Base-by-base conservation (phyloP, 78 protist species). In the Dictyostelium discoideum region DNA sequence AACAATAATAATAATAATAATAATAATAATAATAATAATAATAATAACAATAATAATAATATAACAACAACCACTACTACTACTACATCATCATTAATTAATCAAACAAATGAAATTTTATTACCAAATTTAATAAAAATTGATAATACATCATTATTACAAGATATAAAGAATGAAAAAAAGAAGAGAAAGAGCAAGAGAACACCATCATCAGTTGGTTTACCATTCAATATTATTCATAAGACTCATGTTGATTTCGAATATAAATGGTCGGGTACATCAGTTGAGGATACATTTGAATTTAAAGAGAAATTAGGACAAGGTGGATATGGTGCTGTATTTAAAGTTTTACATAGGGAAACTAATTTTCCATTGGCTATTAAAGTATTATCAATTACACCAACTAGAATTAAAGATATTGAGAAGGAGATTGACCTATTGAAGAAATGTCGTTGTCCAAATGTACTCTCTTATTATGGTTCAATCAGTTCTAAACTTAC, bases 201-300 rank as follows among this genome's bases (percentile, higher is more conserved):
- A 79, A 89, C 94, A 48, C 87, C 85, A 26, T 89, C 94, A 18
- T 54, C 69, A 2, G 94, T 89, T 32, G 94, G 94, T 4, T 20
- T 86, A 69, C 97, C 97, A 18, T 95, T 73, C 84, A 95, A 95
- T 76, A 85, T 95, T 48, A 85, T 89, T 84, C 97, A 95, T 87
- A 95, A 95, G 63, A 86, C 93, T 46, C 97, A 95, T 83, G 97
- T 95, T 24, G 97, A 95, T 88, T 79, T 89, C 39, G 90, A 95
- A 42, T 95, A 82, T 87, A 82, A 95, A 67, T 95, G 97, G 97
- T 54, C 93, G 0, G 97, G 97, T 39, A 65, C 88, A 16, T 78
- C 85, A 39, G 86, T 92, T 2, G 92, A 95, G 16, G 87, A 83
- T 9, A 13, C 86, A 18, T 95, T 95, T 74, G 97, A 95, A 50